Percentiles rank a stretch among this genome's conserved stretches.
These are phyloP conservation scores for Gliomastix tumulicola DNA, from an alignment of 2,329 filamentous ascomycete species.

Conservation along the genomic window DNA sequence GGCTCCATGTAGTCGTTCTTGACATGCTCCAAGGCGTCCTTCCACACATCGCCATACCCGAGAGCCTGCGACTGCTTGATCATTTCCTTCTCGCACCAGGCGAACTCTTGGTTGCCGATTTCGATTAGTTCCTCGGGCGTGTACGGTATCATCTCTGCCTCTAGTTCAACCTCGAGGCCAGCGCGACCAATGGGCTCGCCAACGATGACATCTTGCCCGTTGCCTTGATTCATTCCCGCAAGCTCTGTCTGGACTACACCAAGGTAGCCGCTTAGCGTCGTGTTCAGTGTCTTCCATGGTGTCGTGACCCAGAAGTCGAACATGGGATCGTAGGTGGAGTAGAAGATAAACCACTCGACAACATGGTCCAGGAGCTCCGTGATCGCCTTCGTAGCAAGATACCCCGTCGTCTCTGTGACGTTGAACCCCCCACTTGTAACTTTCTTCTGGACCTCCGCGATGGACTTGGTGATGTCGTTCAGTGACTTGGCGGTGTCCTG, in stretches of 20 bases:
- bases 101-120: conserved; percentile 42
- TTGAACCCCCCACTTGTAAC: conserved; percentile 24
- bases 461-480: conserved; percentile 20
- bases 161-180: conserved; percentile 42
- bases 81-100: conserved; percentile 51
- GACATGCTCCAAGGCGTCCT: conserved; percentile 45
- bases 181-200: conserved; percentile 48
- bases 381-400: conserved; percentile 36
- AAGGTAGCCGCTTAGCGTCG: conserved; percentile 24
- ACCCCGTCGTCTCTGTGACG: conserved; percentile 33
- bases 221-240: conserved; percentile 32
- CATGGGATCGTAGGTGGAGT: conserved; percentile 45
- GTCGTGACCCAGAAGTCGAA: conserved; percentile 50
- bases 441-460: conserved; percentile 21
- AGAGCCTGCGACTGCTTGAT: conserved; percentile 38
- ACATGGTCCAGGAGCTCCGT: conserved; percentile 31
- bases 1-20: conserved; percentile 47
- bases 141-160: conserved; percentile 52
- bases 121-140: conserved; percentile 46
- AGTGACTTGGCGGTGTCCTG: conserved; percentile 34
- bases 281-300: conserved; percentile 32
- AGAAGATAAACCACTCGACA: conserved; percentile 41
- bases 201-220: conserved; percentile 41
- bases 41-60: conserved; percentile 41
- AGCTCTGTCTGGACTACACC: conserved; percentile 30